Evolutionary conservation across 805 yeast genomes (phyloP).

Genomic region (Yarrowia yakushimensis): DNA sequence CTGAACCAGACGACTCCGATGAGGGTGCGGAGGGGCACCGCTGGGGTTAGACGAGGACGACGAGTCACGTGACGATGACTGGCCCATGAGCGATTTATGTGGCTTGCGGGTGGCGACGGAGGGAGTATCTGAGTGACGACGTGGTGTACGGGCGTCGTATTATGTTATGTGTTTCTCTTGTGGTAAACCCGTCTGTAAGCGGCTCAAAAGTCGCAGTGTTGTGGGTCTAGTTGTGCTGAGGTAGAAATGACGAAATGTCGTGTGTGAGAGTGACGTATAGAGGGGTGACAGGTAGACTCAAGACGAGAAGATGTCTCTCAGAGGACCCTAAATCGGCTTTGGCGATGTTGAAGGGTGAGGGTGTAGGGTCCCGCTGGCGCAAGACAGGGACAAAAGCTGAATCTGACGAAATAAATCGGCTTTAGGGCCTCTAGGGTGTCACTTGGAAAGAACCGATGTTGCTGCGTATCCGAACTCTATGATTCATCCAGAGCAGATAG

Average conservation of each 20-base stretch:
- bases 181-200: not conserved
- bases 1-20: not conserved
- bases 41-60: conserved; percentile 16
- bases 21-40: conserved; percentile 9
- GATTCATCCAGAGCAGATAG: conserved; percentile 19
- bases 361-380: not conserved
- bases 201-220: not conserved
- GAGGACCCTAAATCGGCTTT: not conserved
- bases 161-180: not conserved
- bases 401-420: not conserved
- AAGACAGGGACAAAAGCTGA: not conserved
- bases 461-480: conserved; percentile 24
- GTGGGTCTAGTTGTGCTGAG: not conserved
- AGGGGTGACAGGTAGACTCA: not conserved
- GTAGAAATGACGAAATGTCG: not conserved
- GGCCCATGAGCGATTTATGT: conserved; percentile 23
- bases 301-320: not conserved
- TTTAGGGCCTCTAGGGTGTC: conserved; percentile 4
- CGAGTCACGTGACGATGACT: conserved; percentile 19
- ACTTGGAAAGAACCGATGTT: conserved; percentile 6
- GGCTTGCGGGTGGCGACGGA: not conserved
- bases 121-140: not conserved
- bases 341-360: not conserved
- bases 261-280: not conserved
- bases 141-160: not conserved